Percentiles rank a stretch among this genome's conserved stretches.
phyloP scores from a whole-genome alignment of 305 asterid genomes.

The Rubia tinctorum region DNA sequence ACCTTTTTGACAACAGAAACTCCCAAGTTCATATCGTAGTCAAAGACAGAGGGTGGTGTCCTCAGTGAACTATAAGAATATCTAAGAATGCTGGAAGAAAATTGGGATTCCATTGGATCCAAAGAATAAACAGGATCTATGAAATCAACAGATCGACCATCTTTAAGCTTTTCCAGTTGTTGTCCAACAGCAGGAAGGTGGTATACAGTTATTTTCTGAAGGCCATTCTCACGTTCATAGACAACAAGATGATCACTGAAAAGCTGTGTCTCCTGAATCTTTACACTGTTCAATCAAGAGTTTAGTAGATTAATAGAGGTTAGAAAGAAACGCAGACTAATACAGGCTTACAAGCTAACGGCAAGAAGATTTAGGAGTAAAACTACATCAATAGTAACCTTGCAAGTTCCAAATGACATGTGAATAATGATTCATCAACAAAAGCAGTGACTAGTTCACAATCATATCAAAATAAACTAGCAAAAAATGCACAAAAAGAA shows the following conservation, averaged over 20 bases:
- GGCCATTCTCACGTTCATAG: slow-evolving; percentile 78
- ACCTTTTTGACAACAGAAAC: slow-evolving; percentile 84
- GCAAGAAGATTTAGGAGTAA: not conserved
- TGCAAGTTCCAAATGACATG: not conserved
- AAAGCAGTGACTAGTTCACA: not conserved
- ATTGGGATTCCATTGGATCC: slow-evolving; percentile 60
- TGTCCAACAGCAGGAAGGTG: slow-evolving; percentile 75
- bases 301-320: not conserved
- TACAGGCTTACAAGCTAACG: not conserved
- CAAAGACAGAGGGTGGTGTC: slow-evolving; percentile 89
- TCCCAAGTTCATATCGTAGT: slow-evolving; percentile 85
- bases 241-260: slow-evolving; percentile 76
- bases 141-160: slow-evolving; percentile 68
- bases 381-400: not conserved
- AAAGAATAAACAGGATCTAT: slow-evolving; percentile 75
- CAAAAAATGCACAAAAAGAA: not conserved
- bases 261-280: slow-evolving; percentile 73
- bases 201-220: slow-evolving; percentile 59
- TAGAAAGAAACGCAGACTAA: not conserved
- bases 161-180: slow-evolving; percentile 63
- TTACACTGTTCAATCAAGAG: slow-evolving; percentile 52
- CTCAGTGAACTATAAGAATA: slow-evolving; percentile 75
- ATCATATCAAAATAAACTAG: not conserved
- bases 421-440: not conserved
- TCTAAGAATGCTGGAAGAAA: slow-evolving; percentile 73